Percentiles rank a stretch among this genome's conserved stretches.
Evolutionary conservation across 2,329 filamentous ascomycete genomes (phyloP).

Genomic region (Colletotrichum spaethianum): DNA sequence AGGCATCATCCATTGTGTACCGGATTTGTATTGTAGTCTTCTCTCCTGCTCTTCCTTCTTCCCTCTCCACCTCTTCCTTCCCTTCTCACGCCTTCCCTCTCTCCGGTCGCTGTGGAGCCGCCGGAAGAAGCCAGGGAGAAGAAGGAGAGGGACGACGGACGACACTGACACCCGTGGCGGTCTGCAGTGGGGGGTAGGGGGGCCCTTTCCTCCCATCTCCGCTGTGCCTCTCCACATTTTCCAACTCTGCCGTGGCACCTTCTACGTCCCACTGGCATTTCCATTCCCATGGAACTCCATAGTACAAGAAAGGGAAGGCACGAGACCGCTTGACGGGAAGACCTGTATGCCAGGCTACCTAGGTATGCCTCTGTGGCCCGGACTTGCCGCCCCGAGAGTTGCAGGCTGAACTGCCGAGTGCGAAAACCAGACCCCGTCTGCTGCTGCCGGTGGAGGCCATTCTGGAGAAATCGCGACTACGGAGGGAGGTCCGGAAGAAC

Average conservation of each 20-base stretch:
- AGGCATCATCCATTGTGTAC: not conserved
- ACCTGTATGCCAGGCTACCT: not conserved
- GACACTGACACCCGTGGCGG: slow-evolving; percentile 3
- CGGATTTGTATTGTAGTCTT: not conserved
- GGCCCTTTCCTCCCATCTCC: not conserved
- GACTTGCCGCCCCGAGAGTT: not conserved
- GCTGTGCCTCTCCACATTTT: slow-evolving; percentile 26
- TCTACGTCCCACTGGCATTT: slow-evolving; percentile 2
- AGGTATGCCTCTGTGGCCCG: not conserved
- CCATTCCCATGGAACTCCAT: not conserved
- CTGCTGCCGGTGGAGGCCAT: not conserved
- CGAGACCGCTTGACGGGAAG: not conserved
- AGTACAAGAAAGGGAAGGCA: not conserved
- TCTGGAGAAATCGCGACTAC: not conserved
- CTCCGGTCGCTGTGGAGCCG: not conserved
- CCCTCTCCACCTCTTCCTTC: not conserved
- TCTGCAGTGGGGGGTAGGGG: not conserved
- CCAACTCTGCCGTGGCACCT: slow-evolving; percentile 23
- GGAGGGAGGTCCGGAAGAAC: slow-evolving; percentile 3
- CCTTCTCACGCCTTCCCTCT: slow-evolving; percentile 12
- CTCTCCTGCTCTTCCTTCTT: not conserved
- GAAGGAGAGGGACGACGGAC: slow-evolving; percentile 19
- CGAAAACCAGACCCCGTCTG: not conserved
- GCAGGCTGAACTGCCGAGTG: not conserved
- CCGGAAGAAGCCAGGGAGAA: slow-evolving; percentile 6